phyloP scores from a whole-genome alignment of 768 basidiomycete species.

The Leccinum disarticulatum region DNA sequence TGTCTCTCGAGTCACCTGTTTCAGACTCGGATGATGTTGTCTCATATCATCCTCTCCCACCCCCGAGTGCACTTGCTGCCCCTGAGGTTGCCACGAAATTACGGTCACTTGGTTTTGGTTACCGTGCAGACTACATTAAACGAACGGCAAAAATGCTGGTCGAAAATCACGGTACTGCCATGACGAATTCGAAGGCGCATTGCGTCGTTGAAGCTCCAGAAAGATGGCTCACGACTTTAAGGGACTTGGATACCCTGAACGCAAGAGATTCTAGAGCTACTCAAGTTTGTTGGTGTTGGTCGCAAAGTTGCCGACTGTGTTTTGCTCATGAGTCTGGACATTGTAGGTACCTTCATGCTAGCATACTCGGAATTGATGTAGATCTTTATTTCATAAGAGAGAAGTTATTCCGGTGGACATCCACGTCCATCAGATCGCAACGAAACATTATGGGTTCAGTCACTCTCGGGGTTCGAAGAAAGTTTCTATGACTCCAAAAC shows the following conservation, averaged over 20 bases:
- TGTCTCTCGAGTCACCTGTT: constrained; percentile 44
- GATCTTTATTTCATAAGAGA: constrained; percentile 43
- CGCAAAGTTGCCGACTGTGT: constrained; percentile 97
- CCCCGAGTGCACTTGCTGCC: constrained; percentile 63
- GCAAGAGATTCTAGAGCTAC: constrained; percentile 75
- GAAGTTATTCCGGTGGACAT: constrained; percentile 95
- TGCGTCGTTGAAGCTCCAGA: constrained; percentile 49
- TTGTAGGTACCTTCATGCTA: constrained; percentile 53
- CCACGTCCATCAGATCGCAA: constrained; percentile 88
- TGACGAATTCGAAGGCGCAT: background rate
- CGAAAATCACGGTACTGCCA: constrained; percentile 43
- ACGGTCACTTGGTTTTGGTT: constrained; percentile 89
- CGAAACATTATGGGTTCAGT: constrained; percentile 72
- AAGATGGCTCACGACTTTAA: constrained; percentile 56
- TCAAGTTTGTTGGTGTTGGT: constrained; percentile 88
- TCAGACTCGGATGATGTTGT: constrained; percentile 28
- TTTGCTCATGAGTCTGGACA: constrained; percentile 88
- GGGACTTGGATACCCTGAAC: constrained; percentile 47
- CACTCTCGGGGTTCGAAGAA: constrained; percentile 44
- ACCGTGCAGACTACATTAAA: constrained; percentile 89
- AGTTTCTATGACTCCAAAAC: constrained; percentile 65
- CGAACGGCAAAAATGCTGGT: constrained; percentile 78
- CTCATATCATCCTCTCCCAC: constrained; percentile 81
- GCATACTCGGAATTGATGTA: background rate
- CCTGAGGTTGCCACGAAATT: constrained; percentile 60